Percentiles rank a stretch among this genome's conserved stretches.
Conservation (phyloP, 1,139 yeast species). For the Diutina sp. region DNA sequence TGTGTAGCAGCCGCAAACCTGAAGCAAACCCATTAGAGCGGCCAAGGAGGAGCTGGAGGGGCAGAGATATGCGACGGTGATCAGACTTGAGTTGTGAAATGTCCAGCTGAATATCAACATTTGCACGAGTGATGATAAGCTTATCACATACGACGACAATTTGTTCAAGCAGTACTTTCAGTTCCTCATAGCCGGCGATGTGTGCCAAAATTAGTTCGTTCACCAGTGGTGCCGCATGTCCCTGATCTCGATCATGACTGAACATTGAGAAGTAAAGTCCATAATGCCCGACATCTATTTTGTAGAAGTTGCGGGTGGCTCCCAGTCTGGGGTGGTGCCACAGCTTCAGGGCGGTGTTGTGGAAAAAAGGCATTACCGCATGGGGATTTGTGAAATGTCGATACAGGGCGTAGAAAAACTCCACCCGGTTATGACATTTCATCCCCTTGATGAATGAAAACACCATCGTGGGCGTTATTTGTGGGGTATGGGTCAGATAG, state of each 20-base stretch:
- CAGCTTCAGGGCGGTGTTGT: constrained; percentile 20
- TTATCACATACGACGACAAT: constrained; percentile 4
- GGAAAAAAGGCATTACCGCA: constrained; percentile 8
- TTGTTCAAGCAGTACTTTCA: constrained; percentile 2
- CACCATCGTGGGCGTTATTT: neutral
- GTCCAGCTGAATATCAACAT: constrained; percentile 16
- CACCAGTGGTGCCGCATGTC: constrained; percentile 7
- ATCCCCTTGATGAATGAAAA: neutral
- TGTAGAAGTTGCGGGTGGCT: constrained; percentile 13
- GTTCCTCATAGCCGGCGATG: neutral
- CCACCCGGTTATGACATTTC: constrained; percentile 12
- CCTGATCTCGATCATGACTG: constrained; percentile 22
- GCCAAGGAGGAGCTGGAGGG: neutral
- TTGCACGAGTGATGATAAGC: constrained; percentile 19
- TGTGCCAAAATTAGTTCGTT: neutral
- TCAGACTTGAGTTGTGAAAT: constrained; percentile 5
- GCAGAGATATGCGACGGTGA: neutral
- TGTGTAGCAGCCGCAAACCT: neutral
- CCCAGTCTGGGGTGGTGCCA: constrained; percentile 9
- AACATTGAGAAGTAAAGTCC: constrained; percentile 32
- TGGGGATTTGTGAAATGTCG: constrained; percentile 16
- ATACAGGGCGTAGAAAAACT: constrained; percentile 29
- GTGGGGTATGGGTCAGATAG: neutral
- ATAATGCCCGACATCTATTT: constrained; percentile 28
- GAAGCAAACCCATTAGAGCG: neutral